Evolutionary conservation across 371 early-diverging fungal genomes (phyloP), one percentile per base, ranked within the genome.

Genomic region (Mortierella sp.): DNA sequence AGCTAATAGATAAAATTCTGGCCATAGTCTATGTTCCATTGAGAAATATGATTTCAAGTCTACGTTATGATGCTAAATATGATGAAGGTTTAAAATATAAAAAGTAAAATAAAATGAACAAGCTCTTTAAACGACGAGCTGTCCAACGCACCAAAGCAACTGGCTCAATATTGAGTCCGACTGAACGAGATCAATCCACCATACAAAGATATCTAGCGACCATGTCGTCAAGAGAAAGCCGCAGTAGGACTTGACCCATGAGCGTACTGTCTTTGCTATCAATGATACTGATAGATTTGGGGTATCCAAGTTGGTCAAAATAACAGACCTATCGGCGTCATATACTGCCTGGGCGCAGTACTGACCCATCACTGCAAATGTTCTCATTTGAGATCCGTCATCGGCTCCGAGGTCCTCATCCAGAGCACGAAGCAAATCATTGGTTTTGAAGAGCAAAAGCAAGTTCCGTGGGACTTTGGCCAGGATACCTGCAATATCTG

Each of bases 371-470:
- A 88, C 86, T 13, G 86, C 85, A 83, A 87, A 89, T 0, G 89
- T 87, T 62, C 83, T 72, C 67, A 84, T 86, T 61, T 86, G 85
- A 8, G 77, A 77, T 2, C 72, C 77, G 21, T 76, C 74, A 24
- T 75, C 70, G 7, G 81, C 81, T 0, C 73, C 78, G n/a, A 89
- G 58, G 11, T 84, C 86, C 58, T 89, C 89, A 58, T 89, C 88
- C 67, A 89, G 63, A 28, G 85, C 85, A 33, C 97, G 90, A 22
- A 97, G 72, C 16, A 97, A 82, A 80, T 97, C 97, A 72, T 95
- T 94, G 4, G 97, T 97, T 84, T 97, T 97, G 65, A 97, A 86
- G 10, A 97, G 83, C 58, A 97, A 84, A 6, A 97, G 76, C 11
- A 97, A 87, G 19, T 93, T 92, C 0, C 95, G 87, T 1, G 97